phyloP scores from a whole-genome alignment of 345 rosid species.

The Salix viminalis region DNA sequence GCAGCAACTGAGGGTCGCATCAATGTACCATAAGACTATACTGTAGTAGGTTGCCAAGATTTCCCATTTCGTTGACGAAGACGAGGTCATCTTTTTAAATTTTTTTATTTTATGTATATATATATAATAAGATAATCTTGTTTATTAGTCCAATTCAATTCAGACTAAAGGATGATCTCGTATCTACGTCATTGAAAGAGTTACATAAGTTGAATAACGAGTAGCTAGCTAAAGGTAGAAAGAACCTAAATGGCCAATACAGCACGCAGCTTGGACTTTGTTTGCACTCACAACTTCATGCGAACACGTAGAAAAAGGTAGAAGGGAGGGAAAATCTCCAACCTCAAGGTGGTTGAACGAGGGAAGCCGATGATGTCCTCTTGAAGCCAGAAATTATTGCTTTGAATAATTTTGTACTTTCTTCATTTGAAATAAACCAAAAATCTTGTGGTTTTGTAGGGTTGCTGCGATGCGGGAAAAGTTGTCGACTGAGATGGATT shows the following conservation, averaged over 20 bases:
- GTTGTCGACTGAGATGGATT: slow-evolving; percentile 90
- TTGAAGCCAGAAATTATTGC: neutral
- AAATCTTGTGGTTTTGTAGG: slow-evolving; percentile 35
- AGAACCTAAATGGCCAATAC: neutral
- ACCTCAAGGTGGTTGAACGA: slow-evolving; percentile 1
- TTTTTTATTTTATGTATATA: too few species aligned
- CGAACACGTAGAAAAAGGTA: neutral
- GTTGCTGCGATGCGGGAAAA: slow-evolving; percentile 77
- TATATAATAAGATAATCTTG: neutral
- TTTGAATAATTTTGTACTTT: neutral
- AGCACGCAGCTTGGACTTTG: neutral
- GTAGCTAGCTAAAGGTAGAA: neutral
- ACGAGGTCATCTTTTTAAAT: neutral
- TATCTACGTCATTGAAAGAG: neutral
- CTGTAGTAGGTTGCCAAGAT: neutral
- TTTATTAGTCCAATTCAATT: neutral
- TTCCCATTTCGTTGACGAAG: neutral
- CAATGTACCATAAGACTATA: neutral
- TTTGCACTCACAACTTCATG: neutral
- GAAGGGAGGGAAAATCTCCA: neutral
- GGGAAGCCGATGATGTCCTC: neutral
- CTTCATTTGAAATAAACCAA: neutral
- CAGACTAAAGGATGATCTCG: neutral
- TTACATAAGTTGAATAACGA: neutral
- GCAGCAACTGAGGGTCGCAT: slow-evolving; percentile 2